These are phyloP conservation scores for Aspergillus fijiensis DNA, from an alignment of 2,329 filamentous ascomycete genomes.

Conservation along the genomic window DNA sequence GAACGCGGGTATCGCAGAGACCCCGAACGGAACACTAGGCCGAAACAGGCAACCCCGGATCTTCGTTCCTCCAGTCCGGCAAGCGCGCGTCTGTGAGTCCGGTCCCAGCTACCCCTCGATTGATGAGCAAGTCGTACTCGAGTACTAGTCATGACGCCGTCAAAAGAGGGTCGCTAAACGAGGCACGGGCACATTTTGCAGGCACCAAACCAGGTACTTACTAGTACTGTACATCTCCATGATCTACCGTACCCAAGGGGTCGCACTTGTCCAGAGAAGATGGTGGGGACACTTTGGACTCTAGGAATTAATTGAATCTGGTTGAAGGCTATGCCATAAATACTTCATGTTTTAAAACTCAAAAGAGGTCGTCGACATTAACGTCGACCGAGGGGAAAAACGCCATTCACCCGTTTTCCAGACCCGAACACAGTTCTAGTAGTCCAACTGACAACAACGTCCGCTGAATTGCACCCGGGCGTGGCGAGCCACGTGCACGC, in stretches of 20 bases:
- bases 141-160: no score
- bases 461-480: slow-evolving; percentile 28
- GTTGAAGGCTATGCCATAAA: slow-evolving; percentile 30
- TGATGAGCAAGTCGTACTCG: slow-evolving; percentile 4
- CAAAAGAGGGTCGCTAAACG: no score
- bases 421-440: slow-evolving; percentile 46
- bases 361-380: slow-evolving; percentile 34
- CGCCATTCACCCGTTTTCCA: slow-evolving; percentile 46
- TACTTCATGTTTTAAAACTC: slow-evolving; percentile 33
- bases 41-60: slow-evolving; percentile 29
- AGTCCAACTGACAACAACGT: slow-evolving; percentile 36
- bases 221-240: background rate
- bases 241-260: no score
- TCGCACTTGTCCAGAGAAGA: background rate
- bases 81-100: slow-evolving; percentile 15
- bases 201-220: background rate
- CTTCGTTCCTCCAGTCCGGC: slow-evolving; percentile 31
- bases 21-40: slow-evolving; percentile 40
- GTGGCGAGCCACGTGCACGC: slow-evolving; percentile 25
- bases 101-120: background rate
- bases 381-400: slow-evolving; percentile 38
- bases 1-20: slow-evolving; percentile 42
- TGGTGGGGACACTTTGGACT: slow-evolving; percentile 8
- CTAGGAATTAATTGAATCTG: slow-evolving; percentile 10
- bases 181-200: background rate